phyloP scores from a whole-genome alignment of 179 eudicot species.

The Actinidia arguta region DNA sequence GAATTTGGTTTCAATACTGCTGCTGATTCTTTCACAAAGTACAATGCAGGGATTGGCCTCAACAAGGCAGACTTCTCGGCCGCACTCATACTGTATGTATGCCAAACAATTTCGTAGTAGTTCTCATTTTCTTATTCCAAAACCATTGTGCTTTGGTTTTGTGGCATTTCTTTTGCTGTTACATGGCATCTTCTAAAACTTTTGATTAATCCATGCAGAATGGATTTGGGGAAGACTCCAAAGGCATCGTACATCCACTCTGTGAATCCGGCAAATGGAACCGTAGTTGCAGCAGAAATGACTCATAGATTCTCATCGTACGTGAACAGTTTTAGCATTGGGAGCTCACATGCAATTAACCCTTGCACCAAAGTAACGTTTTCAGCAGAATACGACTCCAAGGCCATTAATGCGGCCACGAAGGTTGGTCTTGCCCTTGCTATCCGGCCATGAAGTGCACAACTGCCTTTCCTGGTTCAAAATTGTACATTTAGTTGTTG shows the following conservation, averaged over 20 bases:
- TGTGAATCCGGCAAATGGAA: slow-evolving; percentile 60
- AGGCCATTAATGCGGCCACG: slow-evolving; percentile 47
- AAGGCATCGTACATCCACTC: slow-evolving; percentile 83
- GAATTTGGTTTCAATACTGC: slow-evolving; percentile 89
- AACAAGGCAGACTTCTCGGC: slow-evolving; percentile 79
- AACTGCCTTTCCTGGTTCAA: background rate
- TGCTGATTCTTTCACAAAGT: slow-evolving; percentile 82
- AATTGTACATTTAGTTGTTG: background rate
- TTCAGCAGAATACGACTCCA: slow-evolving; percentile 79
- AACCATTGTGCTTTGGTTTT: background rate
- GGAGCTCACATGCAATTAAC: slow-evolving; percentile 69
- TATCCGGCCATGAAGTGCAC: slow-evolving; percentile 70
- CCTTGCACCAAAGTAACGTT: slow-evolving; percentile 56
- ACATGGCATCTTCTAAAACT: background rate
- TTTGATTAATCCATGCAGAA: slow-evolving; percentile 38
- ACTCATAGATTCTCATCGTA: slow-evolving; percentile 64
- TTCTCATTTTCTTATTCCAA: background rate
- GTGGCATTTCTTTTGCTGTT: background rate
- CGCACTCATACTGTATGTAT: slow-evolving; percentile 77
- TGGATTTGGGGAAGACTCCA: slow-evolving; percentile 80
- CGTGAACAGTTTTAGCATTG: slow-evolving; percentile 72
- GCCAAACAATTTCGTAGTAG: background rate
- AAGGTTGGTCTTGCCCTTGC: slow-evolving; percentile 84
- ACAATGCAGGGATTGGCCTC: slow-evolving; percentile 74
- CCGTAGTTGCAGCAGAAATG: slow-evolving; percentile 91